Conservation (phyloP, 2,329 filamentous ascomycete genomes). For the Diplodia mutila region DNA sequence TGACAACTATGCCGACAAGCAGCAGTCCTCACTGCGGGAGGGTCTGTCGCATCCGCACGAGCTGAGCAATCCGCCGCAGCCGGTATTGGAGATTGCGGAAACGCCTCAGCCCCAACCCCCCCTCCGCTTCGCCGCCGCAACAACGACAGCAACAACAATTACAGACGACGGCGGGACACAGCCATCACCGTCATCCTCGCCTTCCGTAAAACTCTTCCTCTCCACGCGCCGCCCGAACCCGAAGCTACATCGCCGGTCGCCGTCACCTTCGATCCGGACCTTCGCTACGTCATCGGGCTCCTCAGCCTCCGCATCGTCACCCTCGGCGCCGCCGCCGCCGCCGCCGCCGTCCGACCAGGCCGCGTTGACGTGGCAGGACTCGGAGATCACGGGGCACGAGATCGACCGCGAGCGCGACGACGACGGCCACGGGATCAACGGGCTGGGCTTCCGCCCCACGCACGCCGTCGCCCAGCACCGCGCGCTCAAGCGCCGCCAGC, state of each 20-base stretch:
- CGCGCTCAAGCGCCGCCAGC: constrained; percentile 60
- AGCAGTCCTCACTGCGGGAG: not conserved
- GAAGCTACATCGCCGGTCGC: constrained; percentile 3
- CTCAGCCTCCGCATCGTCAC: not conserved
- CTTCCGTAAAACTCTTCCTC: constrained; percentile 25
- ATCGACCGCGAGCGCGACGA: constrained; percentile 59
- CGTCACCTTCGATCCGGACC: constrained; percentile 5
- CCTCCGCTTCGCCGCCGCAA: not conserved
- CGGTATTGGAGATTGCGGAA: constrained; percentile 24
- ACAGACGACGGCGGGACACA: not conserved
- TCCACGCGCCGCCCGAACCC: constrained; percentile 19
- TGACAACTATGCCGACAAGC: not conserved
- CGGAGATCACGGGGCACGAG: constrained; percentile 65
- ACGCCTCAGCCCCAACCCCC: constrained; percentile 3
- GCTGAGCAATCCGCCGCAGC: constrained; percentile 12
- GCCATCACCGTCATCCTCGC: constrained; percentile 18
- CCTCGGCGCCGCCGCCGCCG: constrained; percentile 28
- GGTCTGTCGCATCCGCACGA: not conserved
- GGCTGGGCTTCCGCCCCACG: constrained; percentile 65
- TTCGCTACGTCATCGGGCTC: not conserved
- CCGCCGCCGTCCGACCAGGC: constrained; percentile 34
- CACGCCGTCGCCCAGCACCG: constrained; percentile 61
- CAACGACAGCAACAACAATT: not conserved
- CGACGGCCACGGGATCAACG: constrained; percentile 67
- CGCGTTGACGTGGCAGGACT: constrained; percentile 59